Evolutionary conservation across 2,329 filamentous ascomycete genomes (phyloP).

Genomic region (Penicillium sp.): DNA sequence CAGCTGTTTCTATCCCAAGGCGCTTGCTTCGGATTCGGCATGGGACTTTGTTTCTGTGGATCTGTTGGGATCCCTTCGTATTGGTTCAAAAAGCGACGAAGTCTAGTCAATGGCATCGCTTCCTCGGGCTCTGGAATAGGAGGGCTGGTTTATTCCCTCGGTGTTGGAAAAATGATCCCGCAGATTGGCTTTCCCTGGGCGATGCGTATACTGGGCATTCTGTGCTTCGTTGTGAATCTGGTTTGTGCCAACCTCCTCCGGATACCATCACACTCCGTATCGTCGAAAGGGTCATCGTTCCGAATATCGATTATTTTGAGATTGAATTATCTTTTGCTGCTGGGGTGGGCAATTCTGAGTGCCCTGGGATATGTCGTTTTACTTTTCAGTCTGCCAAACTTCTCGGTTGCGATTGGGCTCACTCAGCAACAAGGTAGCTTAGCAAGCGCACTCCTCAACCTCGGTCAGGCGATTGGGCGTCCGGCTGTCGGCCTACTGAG

Average conservation of each 20-base stretch:
- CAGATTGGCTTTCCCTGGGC: neutral
- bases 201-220: neutral
- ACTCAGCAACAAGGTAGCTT: slow-evolving; percentile 56
- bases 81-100: slow-evolving; percentile 32
- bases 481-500: slow-evolving; percentile 62
- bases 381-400: slow-evolving; percentile 64
- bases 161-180: neutral
- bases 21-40: slow-evolving; percentile 18
- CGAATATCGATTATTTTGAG: neutral
- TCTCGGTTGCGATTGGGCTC: slow-evolving; percentile 59
- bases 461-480: slow-evolving; percentile 57
- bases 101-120: slow-evolving; percentile 32
- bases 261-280: neutral
- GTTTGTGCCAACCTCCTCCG: neutral
- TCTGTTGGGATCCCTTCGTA: slow-evolving; percentile 21
- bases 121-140: slow-evolving; percentile 23
- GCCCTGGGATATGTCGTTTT: slow-evolving; percentile 63
- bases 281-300: neutral
- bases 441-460: slow-evolving; percentile 60
- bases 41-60: slow-evolving; percentile 23
- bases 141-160: neutral
- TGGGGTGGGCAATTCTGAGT: slow-evolving; percentile 44
- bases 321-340: neutral
- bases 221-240: neutral
- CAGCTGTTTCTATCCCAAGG: neutral